Evolutionary conservation across 2,329 filamentous ascomycete genomes (phyloP).

Genomic region (Colletotrichum tamarilloi): DNA sequence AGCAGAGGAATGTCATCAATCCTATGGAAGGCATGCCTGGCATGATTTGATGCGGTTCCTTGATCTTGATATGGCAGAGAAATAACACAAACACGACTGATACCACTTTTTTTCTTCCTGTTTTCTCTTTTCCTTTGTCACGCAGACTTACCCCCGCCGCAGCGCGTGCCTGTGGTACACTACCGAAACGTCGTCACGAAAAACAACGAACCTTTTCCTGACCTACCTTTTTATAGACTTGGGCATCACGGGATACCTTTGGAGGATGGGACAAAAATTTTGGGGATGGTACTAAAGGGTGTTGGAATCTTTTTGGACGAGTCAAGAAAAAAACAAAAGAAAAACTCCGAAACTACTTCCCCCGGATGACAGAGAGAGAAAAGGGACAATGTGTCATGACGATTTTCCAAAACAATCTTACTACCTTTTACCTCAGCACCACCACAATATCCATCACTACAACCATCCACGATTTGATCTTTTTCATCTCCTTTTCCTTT

Average conservation of each 20-base stretch:
- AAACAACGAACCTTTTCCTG: slow-evolving; percentile 16
- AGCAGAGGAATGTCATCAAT: slow-evolving; percentile 26
- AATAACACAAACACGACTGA: slow-evolving; percentile 26
- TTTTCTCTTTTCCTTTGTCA: slow-evolving; percentile 32
- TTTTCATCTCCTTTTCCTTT: not conserved
- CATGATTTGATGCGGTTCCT: slow-evolving; percentile 31
- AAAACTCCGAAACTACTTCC: not conserved
- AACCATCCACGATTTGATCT: not conserved
- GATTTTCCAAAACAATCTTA: slow-evolving; percentile 14
- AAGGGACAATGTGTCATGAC: slow-evolving; percentile 12
- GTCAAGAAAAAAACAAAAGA: not conserved
- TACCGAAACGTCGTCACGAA: slow-evolving; percentile 28
- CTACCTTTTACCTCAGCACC: slow-evolving; percentile 7
- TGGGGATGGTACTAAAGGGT: slow-evolving; percentile 2
- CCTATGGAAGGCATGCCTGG: slow-evolving; percentile 34
- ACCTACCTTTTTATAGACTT: slow-evolving; percentile 19
- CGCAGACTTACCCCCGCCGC: slow-evolving; percentile 15
- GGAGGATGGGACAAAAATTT: not conserved
- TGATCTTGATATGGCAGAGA: not conserved
- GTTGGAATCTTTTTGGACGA: slow-evolving; percentile 3
- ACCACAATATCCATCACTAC: not conserved
- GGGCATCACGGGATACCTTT: slow-evolving; percentile 19
- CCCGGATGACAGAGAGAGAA: not conserved
- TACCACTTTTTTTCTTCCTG: slow-evolving; percentile 17
- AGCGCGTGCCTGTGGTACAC: slow-evolving; percentile 27